Evolutionary conservation across 768 basidiomycete genomes (phyloP), one percentile per base, ranked within the genome.

Genomic region (Pisolithus marmoratus): DNA sequence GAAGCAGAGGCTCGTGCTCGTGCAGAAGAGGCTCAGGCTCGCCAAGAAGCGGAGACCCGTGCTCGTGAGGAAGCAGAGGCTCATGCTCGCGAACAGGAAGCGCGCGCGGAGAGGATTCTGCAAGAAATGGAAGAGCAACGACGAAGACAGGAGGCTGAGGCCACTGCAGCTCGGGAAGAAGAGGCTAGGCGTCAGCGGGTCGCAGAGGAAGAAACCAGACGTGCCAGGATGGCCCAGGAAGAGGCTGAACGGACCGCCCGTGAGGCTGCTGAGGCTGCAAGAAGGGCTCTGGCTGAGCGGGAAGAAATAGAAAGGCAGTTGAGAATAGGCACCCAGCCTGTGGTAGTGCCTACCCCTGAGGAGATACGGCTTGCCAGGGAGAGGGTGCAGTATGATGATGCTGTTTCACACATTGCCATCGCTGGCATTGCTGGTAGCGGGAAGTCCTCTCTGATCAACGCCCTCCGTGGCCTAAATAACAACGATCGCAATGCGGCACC

Each of bases 21-120:
- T n/a, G n/a, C n/a, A n/a, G n/a, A n/a, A n/a, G n/a, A n/a, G n/a
- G n/a, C n/a, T n/a, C n/a, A n/a, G n/a, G n/a, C n/a, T n/a, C n/a
- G n/a, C n/a, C n/a, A n/a, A n/a, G n/a, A n/a, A n/a, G n/a, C n/a
- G n/a, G n/a, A n/a, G n/a, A n/a, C n/a, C n/a, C n/a, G n/a, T n/a
- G 65, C 66, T 14, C 51, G 19, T 23, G 54, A 64, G 24, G 41
- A 51, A 24, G 65, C 64, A 23, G 65, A 67, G 42, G 64, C 58
- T 4, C 48, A 55, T 8, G 66, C 54, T n/a, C 58, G 66, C 6
- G 53, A 58, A 48, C 66, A 68, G 45, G 56, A 48, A 5, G 54
- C 58, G 42, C 62, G 49, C 24, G 60, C 57, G 23, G 58, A 62
- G 26, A 50, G 14, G 45, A 49, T 54, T 46, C 48, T 20, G 34